A percentile compares a stretch with the other conserved stretches of the same genome.
phyloP scores from a whole-genome alignment of 352 stramenopile genomes.

The Phytophthora citrophthora region DNA sequence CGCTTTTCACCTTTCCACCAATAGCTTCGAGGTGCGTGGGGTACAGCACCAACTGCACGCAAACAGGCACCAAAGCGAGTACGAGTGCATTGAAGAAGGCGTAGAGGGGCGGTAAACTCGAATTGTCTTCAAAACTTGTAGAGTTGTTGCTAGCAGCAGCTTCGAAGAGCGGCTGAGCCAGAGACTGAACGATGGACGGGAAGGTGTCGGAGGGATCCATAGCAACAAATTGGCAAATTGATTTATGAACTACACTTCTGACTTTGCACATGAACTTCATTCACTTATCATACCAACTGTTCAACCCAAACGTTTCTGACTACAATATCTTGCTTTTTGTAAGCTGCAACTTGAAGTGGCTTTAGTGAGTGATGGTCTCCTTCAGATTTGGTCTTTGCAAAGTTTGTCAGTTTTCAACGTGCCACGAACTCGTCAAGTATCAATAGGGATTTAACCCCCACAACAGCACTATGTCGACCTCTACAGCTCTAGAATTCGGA shows the following conservation, averaged over 20 bases:
- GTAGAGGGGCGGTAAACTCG: constrained; percentile 17
- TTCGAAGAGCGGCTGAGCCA: constrained; percentile 25
- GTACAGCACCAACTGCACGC: constrained; percentile 41
- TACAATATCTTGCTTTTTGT: constrained; percentile 5
- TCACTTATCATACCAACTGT: constrained; percentile 7
- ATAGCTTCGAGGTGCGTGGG: constrained; percentile 27
- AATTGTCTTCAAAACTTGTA: neutral
- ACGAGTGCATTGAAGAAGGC: constrained; percentile 43
- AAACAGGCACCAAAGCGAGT: constrained; percentile 49
- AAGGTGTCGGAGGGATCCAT: constrained; percentile 20
- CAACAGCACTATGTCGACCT: constrained; percentile 30
- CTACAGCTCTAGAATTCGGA: constrained; percentile 44
- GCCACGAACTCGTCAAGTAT: constrained; percentile 6
- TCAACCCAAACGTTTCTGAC: neutral
- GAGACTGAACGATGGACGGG: constrained; percentile 17
- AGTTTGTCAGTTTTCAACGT: constrained; percentile 9
- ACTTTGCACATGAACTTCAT: constrained; percentile 2
- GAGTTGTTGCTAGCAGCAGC: constrained; percentile 15
- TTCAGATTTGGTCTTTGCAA: too few species aligned
- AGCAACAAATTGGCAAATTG: constrained; percentile 9
- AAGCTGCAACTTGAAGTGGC: constrained; percentile 10
- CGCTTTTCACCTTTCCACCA: constrained; percentile 4
- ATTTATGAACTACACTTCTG: constrained; percentile 3
- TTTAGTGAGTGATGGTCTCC: too few species aligned
- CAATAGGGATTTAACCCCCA: too few species aligned